Evolutionary conservation across 352 stramenopile genomes (phyloP), one percentile per base, ranked within the genome.

Genomic region (Pythium vanterpoolii): DNA sequence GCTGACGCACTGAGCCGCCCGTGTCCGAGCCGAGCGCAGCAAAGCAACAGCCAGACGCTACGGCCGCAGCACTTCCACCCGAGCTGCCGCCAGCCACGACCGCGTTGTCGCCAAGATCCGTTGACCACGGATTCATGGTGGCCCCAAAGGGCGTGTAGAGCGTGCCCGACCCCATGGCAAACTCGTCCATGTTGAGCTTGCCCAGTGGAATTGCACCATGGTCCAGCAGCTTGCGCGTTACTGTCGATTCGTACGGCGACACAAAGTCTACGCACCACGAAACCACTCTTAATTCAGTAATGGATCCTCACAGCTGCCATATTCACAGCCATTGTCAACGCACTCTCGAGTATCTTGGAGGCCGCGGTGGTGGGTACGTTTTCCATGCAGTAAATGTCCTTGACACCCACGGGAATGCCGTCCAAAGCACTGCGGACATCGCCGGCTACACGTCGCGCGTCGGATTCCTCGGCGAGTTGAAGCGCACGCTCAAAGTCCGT

Each of bases 141-240:
- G 89, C 66, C 8, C 89, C 90, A 38, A 92, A 90, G 33, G 71
- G 79, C 49, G 79, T 93, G 77, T 98, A 98, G 14, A 94, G 76
- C 50, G 93, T 98, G 18, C 88, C 87, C 28, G 90, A 98, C 21
- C 97, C 97, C 97, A 99, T 99, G 7, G 89, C 97, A 75, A 99
- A 99, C 81, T 99, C 97, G 74, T 99, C 97, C 93, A 98, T 98
- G 71, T 98, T 99, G 27, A 98, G 97, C 62, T 97, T 98, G 33
- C 97, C 97, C 1, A 99, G 72, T 6, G 97, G 74, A 21, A 99
- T 79, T 8, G 94, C 95, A 14, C 97, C 97, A 50, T 86, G 73
- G 11, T 93, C 79, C 38, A 93, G 78, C 46, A 99, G 66, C 49
- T 94, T 79, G 36, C 74, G 63, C 5, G 93, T 94, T 9, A 79